Base-by-base conservation (phyloP, 2,329 filamentous ascomycete genomes). In the Fusarium phyllophilum region DNA sequence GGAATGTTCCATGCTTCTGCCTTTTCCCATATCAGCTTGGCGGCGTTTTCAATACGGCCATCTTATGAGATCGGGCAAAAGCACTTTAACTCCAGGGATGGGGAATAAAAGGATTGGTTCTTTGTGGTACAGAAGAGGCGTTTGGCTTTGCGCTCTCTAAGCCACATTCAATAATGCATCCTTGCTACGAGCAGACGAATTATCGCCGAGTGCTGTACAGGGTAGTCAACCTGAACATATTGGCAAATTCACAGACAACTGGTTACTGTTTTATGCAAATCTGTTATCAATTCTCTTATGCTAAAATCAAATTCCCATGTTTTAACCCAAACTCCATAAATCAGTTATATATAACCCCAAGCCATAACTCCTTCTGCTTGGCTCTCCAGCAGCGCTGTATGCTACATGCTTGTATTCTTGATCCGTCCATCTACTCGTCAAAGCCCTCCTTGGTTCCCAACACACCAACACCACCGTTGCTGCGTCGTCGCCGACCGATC, bases 401-500 rank as follows among this genome's bases (percentile, higher is more conserved):
- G 62, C 64, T 72, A 59, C 63, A 73, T 45, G 57, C 34, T 36
- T 66, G 45, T 48, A 57, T 58, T 51, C 24, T 6, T 4, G 7
- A 48, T 24, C 48, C 6, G 31, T 18, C 14, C 24, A 22, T 63
- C 55, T 77, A 75, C 51, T 79, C 71, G 24, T 83, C 78, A 56
- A 78, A 83, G 0, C 77, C 82, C 39, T 79, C 75, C 81, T 89
- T 89, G 26, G 79, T 81, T 5, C 88, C 88, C 67, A 90, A 79
- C 33, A 90, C 82, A 36, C 88, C 87, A 65, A 86, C 83, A 41
- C 85, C 85, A 20, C 82, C 84, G 45, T 80, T 82, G 66, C 81
- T 83, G 55, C 86, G 82, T 74, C 85, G 82, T 71, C 86, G 84
- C 74, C 82, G 83, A 5, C 89, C 88, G 64, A 87, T 74, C 8